Conservation (phyloP, 2,329 filamentous ascomycete species). For the Trichoderma semiorbis region DNA sequence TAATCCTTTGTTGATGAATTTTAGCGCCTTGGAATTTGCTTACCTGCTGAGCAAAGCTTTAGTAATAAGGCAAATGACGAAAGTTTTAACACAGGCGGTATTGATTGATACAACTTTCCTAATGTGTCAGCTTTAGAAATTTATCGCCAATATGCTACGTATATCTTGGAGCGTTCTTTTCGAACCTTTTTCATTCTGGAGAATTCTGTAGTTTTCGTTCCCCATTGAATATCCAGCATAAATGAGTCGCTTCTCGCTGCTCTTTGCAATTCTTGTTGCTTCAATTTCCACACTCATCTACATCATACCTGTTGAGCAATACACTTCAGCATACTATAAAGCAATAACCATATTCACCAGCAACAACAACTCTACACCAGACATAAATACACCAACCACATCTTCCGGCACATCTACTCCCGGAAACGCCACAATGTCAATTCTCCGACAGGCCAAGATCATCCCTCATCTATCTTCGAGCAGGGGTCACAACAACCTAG, state of each 20-base stretch:
- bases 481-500: constrained; percentile 72
- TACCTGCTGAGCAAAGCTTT: constrained; percentile 7
- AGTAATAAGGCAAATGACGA: background rate
- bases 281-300: constrained; percentile 34
- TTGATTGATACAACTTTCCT: background rate
- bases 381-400: constrained; percentile 15
- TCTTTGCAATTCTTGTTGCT: constrained; percentile 36
- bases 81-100: background rate
- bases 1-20: background rate
- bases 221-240: constrained; percentile 29
- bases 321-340: constrained; percentile 21
- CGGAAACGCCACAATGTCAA: constrained; percentile 50
- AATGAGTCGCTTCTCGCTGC: constrained; percentile 36
- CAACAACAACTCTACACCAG: constrained; percentile 19
- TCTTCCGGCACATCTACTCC: constrained; percentile 28
- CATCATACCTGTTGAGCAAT: constrained; percentile 31
- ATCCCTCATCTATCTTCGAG: constrained; percentile 67
- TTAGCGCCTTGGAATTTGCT: background rate
- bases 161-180: background rate
- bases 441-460: constrained; percentile 66
- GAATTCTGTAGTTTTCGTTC: background rate
- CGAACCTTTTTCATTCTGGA: background rate
- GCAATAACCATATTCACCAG: constrained; percentile 24
- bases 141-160: background rate
- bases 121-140: constrained; percentile 16